Percentiles rank a stretch among this genome's conserved stretches.
Conservation (phyloP, 78 protist species). For the Dictyostelium citrinum region DNA sequence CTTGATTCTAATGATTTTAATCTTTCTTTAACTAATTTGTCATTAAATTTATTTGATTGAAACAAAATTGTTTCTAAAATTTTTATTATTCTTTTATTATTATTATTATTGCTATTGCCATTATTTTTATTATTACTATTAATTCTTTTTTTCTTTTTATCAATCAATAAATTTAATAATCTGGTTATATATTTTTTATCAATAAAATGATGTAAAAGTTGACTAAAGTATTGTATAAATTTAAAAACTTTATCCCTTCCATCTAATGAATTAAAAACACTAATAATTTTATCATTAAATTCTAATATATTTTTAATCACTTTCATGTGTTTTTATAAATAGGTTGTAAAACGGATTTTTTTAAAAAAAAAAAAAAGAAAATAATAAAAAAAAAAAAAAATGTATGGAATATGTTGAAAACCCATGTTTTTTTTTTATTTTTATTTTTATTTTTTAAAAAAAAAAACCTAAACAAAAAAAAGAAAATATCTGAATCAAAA, state of each 20-base stretch:
- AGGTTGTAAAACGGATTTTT: background rate
- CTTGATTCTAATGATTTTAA: background rate
- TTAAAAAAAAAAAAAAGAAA: too few relatives aligned
- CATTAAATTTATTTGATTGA: background rate
- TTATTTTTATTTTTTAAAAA: too few relatives aligned
- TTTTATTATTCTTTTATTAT: background rate
- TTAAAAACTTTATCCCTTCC: slow-evolving; percentile 47
- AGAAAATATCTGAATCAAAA: too few relatives aligned
- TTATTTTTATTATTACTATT: background rate
- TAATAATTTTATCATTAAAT: slow-evolving; percentile 15
- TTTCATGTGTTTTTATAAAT: background rate
- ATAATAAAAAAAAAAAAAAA: background rate
- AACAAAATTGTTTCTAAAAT: background rate
- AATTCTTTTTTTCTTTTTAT: background rate
- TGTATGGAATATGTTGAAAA: too few relatives aligned
- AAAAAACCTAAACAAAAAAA: too few relatives aligned
- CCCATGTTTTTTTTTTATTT: too few relatives aligned
- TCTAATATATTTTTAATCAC: background rate
- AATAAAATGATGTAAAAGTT: background rate
- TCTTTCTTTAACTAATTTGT: background rate
- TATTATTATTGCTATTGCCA: background rate
- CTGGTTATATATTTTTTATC: background rate
- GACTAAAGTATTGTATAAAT: slow-evolving; percentile 18
- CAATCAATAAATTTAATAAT: background rate
- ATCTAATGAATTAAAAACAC: background rate